Conservation (phyloP, 2,329 filamentous ascomycete species). For the Graphiopsis chlorocephala region DNA sequence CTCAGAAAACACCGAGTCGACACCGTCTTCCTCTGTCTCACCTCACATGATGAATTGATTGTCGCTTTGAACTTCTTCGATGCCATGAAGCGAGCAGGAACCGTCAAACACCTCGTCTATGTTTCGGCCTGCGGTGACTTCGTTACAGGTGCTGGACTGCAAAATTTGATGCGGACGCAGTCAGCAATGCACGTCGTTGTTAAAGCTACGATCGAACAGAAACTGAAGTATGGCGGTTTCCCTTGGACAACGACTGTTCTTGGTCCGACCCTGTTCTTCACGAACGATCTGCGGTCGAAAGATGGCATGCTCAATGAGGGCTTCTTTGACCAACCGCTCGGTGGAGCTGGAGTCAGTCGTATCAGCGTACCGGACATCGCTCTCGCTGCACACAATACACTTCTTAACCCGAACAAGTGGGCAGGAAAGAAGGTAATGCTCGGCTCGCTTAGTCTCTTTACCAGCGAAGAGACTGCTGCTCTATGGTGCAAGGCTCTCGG, state of each 20-base stretch:
- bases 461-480: slow-evolving; percentile 7
- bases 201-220: slow-evolving; percentile 20
- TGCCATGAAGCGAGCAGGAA: slow-evolving; percentile 14
- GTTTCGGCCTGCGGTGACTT: slow-evolving; percentile 19
- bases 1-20: slow-evolving; percentile 17
- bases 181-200: slow-evolving; percentile 18
- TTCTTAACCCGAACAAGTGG: slow-evolving; percentile 7
- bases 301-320: slow-evolving; percentile 9
- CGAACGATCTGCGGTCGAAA: slow-evolving; percentile 17
- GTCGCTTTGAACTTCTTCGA: slow-evolving; percentile 21
- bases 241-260: slow-evolving; percentile 17
- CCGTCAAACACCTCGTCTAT: slow-evolving; percentile 20
- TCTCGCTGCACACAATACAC: slow-evolving; percentile 10
- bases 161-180: background rate
- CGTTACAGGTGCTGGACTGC: slow-evolving; percentile 9
- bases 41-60: slow-evolving; percentile 19
- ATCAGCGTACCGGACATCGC: slow-evolving; percentile 18
- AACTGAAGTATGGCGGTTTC: slow-evolving; percentile 13
- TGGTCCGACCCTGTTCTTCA: slow-evolving; percentile 20
- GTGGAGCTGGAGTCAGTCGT: slow-evolving; percentile 14
- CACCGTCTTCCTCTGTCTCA: slow-evolving; percentile 20
- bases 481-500: slow-evolving; percentile 17
- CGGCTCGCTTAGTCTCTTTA: slow-evolving; percentile 14
- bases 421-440: slow-evolving; percentile 21
- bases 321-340: slow-evolving; percentile 18